A percentile compares a stretch with the other conserved stretches of the same genome.
These are phyloP conservation scores for sorghum (Sorghum bicolor) DNA, from an alignment of 176 grass and related monocot species.

Conservation along the genomic window DNA sequence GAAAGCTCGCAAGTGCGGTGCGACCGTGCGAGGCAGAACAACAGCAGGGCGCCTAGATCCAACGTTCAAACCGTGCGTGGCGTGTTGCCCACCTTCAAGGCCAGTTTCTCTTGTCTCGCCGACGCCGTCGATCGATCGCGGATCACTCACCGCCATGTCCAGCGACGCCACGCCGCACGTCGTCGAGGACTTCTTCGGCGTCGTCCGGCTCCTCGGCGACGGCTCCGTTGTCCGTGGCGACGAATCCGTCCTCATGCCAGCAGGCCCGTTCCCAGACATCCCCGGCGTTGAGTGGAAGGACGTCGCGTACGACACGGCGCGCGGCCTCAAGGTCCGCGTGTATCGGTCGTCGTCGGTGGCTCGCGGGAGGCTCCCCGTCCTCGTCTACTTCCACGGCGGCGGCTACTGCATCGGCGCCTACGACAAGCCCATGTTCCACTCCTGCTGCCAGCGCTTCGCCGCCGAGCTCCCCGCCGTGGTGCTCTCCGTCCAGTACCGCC, in stretches of 20 bases:
- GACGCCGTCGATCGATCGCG: no score
- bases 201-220: constrained; percentile 26
- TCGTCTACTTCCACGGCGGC: constrained; percentile 10
- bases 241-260: not conserved
- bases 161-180: not conserved
- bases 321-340: not conserved
- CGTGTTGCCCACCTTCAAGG: no score
- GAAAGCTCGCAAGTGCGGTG: no score
- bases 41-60: no score
- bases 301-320: not conserved
- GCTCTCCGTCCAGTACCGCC: constrained; percentile 74
- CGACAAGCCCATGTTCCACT: not conserved
- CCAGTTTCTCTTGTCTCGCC: no score
- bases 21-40: no score
- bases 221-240: constrained; percentile 31
- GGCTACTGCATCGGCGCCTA: not conserved
- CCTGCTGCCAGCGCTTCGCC: constrained; percentile 37
- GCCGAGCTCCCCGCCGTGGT: constrained; percentile 46
- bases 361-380: not conserved
- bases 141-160: no score
- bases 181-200: not conserved
- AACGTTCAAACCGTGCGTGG: no score
- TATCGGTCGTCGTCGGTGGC: not conserved
- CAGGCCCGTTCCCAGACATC: not conserved
- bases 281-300: constrained; percentile 36